A percentile compares a stretch with the other conserved stretches of the same genome.
Evolutionary conservation across 1,139 yeast genomes (phyloP).

Genomic region (Candida buenavistaensis): DNA sequence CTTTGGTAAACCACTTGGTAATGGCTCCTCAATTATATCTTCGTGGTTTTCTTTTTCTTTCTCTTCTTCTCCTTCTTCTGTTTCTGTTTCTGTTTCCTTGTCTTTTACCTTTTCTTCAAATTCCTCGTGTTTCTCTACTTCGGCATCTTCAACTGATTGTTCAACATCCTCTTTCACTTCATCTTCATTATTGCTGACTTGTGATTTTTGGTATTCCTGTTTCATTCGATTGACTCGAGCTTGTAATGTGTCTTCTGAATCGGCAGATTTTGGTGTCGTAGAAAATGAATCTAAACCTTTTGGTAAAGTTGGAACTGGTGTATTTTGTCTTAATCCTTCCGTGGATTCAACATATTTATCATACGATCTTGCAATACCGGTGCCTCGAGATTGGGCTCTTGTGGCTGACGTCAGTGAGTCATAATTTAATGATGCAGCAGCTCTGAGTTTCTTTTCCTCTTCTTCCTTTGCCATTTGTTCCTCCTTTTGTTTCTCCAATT

Average conservation of each 20-base stretch:
- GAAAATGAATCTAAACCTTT: neutral
- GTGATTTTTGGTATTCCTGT: constrained; percentile 1
- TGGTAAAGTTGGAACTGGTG: neutral
- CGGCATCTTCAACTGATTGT: no score
- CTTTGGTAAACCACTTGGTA: neutral
- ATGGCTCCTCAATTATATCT: neutral
- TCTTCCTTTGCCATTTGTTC: constrained; percentile 18
- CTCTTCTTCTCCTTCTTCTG: neutral
- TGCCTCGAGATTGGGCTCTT: constrained; percentile 22
- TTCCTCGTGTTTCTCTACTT: neutral
- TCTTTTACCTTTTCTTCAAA: neutral
- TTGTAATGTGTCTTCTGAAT: constrained; percentile 1
- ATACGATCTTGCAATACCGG: constrained; percentile 20
- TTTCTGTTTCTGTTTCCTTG: neutral
- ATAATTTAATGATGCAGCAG: constrained; percentile 20
- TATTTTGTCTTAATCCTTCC: neutral
- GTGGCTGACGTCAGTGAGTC: constrained; percentile 21
- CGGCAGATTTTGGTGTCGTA: neutral
- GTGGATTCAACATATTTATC: constrained; percentile 28
- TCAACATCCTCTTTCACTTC: no score
- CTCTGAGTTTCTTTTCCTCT: constrained; percentile 13
- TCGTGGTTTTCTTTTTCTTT: neutral
- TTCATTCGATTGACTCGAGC: constrained; percentile 1
- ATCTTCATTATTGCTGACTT: no score
- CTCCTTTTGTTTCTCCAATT: constrained; percentile 18